Base-by-base conservation (phyloP, 2,329 filamentous ascomycete genomes). In the Aurifilum marmelostoma region DNA sequence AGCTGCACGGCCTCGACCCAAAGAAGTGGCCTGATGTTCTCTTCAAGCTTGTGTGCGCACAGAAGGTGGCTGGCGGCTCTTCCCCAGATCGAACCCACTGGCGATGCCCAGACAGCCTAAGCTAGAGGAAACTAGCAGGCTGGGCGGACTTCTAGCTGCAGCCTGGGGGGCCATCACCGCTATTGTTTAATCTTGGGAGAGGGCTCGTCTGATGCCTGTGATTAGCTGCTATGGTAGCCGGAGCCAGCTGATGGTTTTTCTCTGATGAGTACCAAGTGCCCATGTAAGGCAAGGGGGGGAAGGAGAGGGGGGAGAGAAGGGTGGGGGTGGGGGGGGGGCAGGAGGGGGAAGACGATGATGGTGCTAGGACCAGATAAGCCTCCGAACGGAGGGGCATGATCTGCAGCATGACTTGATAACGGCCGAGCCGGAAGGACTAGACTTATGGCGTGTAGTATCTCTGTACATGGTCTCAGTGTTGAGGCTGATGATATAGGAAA, bases 61-160 rank as follows among this genome's bases (percentile, higher is more conserved):
- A 56, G 52, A 32, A 32, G 52, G 24, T 56, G 52, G 24, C 52
- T 18, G 52, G 52, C 18, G 52, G 52, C 52, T 29, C 52, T 56
- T 56, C 52, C 52, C 52, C 52, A 56, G 52, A 29, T 56, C 14
- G 24, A 29, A 29, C 27, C 52, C 52, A 56, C 52, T 18, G 52
- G 27, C 52, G 27, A 56, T 29, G 27, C 24, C 52, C 52, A 29
- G 52, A 56, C 52, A 56, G 52, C 24, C 21, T 6, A 18, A 27
- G 34, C 56, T 66, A 66, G 50, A 54, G 50, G 37, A 37, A 50
- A 50, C 67, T 63, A 67, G 59, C 59, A 67, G 59, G 41, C 52
- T 16, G 14, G 52, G 12, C 50, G 11, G 24, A 7, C 50, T 14
- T 16, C 12, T 54, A 54, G 50, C 52, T 32, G 12, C 52, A 56